A percentile compares a stretch with the other conserved stretches of the same genome.
These are phyloP conservation scores for Ustilago loliicola DNA, from an alignment of 1,284 basidiomycete genomes.

Conservation along the genomic window DNA sequence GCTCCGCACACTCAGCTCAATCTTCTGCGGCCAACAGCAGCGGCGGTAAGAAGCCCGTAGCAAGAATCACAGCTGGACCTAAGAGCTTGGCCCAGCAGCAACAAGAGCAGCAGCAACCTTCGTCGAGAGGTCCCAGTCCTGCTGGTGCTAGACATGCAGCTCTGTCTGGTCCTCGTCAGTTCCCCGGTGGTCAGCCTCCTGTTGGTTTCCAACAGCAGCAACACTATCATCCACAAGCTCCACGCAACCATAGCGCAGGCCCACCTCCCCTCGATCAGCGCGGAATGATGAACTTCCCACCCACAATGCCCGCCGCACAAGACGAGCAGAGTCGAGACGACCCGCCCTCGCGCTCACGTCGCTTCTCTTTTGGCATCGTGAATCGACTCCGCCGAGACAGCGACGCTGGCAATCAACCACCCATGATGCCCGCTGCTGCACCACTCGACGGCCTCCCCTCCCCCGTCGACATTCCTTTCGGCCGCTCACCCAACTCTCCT, in stretches of 20 bases:
- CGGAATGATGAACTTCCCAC: conserved; percentile 17
- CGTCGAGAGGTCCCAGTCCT: conserved; percentile 21
- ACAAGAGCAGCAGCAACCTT: conserved; percentile 14
- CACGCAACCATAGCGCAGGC: conserved; percentile 15
- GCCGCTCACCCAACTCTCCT: conserved; percentile 33
- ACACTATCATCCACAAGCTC: conserved; percentile 5
- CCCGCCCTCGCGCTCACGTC: conserved; percentile 30
- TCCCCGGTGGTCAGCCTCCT: conserved; percentile 21
- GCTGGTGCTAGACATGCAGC: conserved; percentile 20
- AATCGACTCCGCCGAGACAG: conserved; percentile 26
- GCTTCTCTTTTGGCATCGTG: conserved; percentile 38
- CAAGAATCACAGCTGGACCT: conserved; percentile 48
- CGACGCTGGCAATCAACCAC: conserved; percentile 10
- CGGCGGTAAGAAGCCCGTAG: conserved; percentile 29
- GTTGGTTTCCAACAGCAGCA: conserved; percentile 2
- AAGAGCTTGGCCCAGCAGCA: conserved; percentile 43
- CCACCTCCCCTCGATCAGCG: conserved; percentile 14
- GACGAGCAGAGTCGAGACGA: conserved; percentile 21
- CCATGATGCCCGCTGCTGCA: conserved; percentile 17
- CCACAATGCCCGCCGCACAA: conserved; percentile 19
- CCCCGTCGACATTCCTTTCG: conserved; percentile 53
- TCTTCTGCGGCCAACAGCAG: conserved; percentile 10
- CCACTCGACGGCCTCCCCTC: conserved; percentile 54
- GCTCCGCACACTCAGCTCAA: conserved; percentile 21
- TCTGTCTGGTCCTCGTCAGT: conserved; percentile 38